Evolutionary conservation across 2,329 filamentous ascomycete species (phyloP).

Genomic region (Colletotrichum sp.): DNA sequence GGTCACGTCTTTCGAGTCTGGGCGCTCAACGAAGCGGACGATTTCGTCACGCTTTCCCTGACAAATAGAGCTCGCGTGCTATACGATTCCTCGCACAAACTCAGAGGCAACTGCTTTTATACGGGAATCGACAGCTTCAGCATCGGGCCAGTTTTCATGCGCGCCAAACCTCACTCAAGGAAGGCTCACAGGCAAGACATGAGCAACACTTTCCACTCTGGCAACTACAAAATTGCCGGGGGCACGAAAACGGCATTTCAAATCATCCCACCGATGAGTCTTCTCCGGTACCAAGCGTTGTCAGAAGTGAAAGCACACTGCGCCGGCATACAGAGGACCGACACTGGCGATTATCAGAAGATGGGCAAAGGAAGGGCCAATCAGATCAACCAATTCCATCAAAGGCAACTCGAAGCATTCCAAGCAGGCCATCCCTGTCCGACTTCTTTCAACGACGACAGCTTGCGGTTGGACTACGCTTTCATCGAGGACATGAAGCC

Average conservation of each 20-base stretch:
- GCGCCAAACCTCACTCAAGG: not conserved
- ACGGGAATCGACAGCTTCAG: not conserved
- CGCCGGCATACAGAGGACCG: not conserved
- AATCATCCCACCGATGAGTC: not conserved
- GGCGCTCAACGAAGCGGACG: not conserved
- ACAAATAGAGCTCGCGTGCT: not conserved
- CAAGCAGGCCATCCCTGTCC: not conserved
- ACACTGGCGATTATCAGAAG: not conserved
- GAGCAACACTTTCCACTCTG: not conserved
- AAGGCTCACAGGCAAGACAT: not conserved
- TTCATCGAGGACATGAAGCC: not conserved
- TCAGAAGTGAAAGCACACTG: not conserved
- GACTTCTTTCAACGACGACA: accelerated
- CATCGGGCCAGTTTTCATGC: not conserved
- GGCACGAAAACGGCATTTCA: not conserved
- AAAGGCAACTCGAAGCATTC: not conserved
- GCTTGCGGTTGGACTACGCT: not conserved
- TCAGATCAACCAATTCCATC: not conserved
- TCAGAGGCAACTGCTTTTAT: not conserved
- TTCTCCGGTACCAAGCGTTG: not conserved
- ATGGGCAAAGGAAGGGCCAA: not conserved
- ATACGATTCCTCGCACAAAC: not conserved
- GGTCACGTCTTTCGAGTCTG: not conserved
- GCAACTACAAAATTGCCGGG: not conserved
- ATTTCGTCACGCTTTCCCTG: not conserved